Base-by-base conservation (phyloP, 1,139 yeast genomes). In the Trichomonascaceae sp. region DNA sequence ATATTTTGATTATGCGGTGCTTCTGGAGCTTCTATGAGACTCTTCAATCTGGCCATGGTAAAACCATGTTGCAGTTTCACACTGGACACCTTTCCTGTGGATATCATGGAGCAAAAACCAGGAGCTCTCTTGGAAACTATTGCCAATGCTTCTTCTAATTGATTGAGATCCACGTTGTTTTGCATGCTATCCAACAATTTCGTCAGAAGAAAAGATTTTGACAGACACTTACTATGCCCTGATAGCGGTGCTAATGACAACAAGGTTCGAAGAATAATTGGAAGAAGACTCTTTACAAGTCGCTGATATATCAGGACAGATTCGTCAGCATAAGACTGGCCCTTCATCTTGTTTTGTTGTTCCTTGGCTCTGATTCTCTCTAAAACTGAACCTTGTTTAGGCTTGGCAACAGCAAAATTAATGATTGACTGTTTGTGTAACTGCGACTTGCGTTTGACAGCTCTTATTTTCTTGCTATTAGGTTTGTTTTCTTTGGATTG, bases 291-390 rank as follows among this genome's bases (percentile, higher is more conserved):
- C 10, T 47, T 38, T 30, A 66, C 57, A 52, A 65, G 67, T 36
- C 52, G 48, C 13, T 58, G 58, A 20, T 59, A 53, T 27, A 53
- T 49, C 27, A 51, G 49, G 13, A 52, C 56, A 9, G 52, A 51
- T n/a, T 58, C 57, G 20, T 53, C 43, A 20, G 56, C 53, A 15
- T 52, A 47, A n/a, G 22, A 45, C 39, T 58, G 20, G 2, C 18
- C 18, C 22, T 38, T 32, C 10, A 43, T 20, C 22, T 36, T 56
- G 12, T 55, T 57, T 1, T 58, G 59, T 10, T 60, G 60, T 52
- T 70, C 70, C 54, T 67, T 68, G 48, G 70, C 70, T 10, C 65
- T 61, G 46, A 69, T 65, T 27, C 71, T 60, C 17, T 68, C 72
- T 39, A 69, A 54, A 6, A 69, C 54, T 9, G 67, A 50, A 6